Evolutionary conservation across 2,329 filamentous ascomycete species (phyloP).

Genomic region (Cladophialophora carrionii): DNA sequence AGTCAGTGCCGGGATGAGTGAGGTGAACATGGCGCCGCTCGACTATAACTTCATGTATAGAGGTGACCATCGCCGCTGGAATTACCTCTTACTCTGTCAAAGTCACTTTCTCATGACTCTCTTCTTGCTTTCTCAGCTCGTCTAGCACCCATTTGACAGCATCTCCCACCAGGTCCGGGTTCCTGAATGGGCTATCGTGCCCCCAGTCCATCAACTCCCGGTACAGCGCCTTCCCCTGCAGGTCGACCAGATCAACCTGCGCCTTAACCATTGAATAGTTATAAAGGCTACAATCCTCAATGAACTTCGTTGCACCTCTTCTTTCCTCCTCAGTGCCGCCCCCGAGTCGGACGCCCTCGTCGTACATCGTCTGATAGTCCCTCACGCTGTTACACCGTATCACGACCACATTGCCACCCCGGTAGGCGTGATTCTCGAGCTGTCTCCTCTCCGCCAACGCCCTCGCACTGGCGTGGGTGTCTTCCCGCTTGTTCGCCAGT

Average conservation of each 20-base stretch:
- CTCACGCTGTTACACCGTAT: conserved; percentile 43
- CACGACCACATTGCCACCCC: conserved; percentile 43
- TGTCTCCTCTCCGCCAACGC: conserved; percentile 43
- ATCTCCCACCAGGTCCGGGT: conserved; percentile 12
- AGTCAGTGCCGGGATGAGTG: no score
- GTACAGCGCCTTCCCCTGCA: conserved; percentile 3
- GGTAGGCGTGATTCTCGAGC: conserved; percentile 40
- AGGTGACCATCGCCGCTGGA: not conserved
- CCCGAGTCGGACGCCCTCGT: conserved; percentile 41
- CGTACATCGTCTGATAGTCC: conserved; percentile 45
- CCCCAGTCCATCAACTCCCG: conserved; percentile 14
- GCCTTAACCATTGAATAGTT: conserved; percentile 17
- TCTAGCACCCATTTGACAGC: conserved; percentile 7
- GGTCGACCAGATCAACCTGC: conserved; percentile 17
- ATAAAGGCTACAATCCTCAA: conserved; percentile 15
- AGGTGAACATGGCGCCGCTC: no score
- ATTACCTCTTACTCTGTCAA: not conserved
- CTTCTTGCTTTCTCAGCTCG: not conserved
- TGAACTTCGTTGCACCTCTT: conserved; percentile 15
- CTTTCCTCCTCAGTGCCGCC: conserved; percentile 44
- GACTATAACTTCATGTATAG: not conserved
- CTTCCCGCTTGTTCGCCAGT: conserved; percentile 8
- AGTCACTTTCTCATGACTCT: not conserved
- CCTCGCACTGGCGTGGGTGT: conserved; percentile 21
- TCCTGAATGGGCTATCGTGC: conserved; percentile 11